Percentiles rank a stretch among this genome's conserved stretches.
phyloP scores from a whole-genome alignment of 1,284 basidiomycete species.

The Papiliotrema fonsecae region DNA sequence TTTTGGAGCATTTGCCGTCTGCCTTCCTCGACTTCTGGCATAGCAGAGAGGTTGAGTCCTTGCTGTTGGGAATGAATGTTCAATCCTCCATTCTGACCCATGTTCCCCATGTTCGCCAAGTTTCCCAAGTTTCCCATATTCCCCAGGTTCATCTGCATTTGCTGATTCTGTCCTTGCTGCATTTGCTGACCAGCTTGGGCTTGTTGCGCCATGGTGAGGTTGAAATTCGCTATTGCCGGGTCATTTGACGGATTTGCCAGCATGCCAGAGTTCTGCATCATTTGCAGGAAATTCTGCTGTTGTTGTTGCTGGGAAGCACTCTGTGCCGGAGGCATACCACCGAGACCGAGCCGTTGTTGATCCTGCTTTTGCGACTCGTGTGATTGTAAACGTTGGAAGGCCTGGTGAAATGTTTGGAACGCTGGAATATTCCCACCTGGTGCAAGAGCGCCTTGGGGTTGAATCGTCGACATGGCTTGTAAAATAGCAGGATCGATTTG shows the following conservation, averaged over 20 bases:
- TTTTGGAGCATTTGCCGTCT: conserved; percentile 10
- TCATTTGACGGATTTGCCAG: no score
- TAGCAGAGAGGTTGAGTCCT: conserved; percentile 4
- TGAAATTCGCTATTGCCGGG: no score
- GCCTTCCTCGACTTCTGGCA: conserved; percentile 6
- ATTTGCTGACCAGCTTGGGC: no score
- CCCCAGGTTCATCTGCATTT: no score
- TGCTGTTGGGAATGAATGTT: conserved; percentile 11
- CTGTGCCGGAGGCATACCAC: background rate
- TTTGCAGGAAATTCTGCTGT: conserved; percentile 5
- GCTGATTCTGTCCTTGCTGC: no score
- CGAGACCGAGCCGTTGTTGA: conserved; percentile 1
- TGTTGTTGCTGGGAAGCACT: background rate
- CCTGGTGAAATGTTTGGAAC: conserved; percentile 4
- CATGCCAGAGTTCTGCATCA: conserved; percentile 5
- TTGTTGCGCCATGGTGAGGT: no score
- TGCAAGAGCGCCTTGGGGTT: background rate
- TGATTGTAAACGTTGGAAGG: conserved; percentile 4
- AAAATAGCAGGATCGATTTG: conserved; percentile 9
- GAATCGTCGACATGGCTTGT: conserved; percentile 5
- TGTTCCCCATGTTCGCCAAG: conserved; percentile 2
- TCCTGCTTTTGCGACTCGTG: conserved; percentile 5
- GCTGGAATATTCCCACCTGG: background rate
- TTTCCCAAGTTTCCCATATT: background rate
- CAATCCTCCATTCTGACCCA: background rate